A percentile compares a stretch with the other conserved stretches of the same genome.
Evolutionary conservation across 1,139 yeast genomes (phyloP).

Genomic region (Suzukiozyma palmioleophila): DNA sequence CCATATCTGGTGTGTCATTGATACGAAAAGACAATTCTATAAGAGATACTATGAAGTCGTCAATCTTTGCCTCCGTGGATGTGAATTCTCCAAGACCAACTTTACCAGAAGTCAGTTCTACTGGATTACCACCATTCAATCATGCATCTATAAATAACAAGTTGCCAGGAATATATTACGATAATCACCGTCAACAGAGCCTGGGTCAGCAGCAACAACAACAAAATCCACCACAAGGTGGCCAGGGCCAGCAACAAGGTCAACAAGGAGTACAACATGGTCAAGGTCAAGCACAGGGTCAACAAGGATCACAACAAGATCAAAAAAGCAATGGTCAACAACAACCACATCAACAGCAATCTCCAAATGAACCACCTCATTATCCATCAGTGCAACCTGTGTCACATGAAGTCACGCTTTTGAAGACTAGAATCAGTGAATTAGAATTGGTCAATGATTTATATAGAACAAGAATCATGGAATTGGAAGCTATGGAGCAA

Average conservation of each 20-base stretch:
- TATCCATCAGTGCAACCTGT: slow-evolving; percentile 6
- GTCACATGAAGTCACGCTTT: slow-evolving; percentile 44
- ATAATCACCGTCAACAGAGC: slow-evolving; percentile 1
- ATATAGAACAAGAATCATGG: slow-evolving; percentile 75
- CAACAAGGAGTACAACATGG: slow-evolving; percentile 12
- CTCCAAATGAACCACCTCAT: slow-evolving; percentile 1
- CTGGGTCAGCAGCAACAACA: slow-evolving; percentile 3
- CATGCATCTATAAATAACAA: background rate
- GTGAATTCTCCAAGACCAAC: slow-evolving; percentile 2
- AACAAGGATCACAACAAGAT: slow-evolving; percentile 8
- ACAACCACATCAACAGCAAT: slow-evolving; percentile 9
- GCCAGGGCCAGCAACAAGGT: slow-evolving; percentile 9
- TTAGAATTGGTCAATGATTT: slow-evolving; percentile 85
- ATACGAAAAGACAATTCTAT: slow-evolving; percentile 16
- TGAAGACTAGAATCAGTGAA: slow-evolving; percentile 80
- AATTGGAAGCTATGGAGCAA: slow-evolving; percentile 69
- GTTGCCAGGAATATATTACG: slow-evolving; percentile 1
- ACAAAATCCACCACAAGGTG: slow-evolving; percentile 7
- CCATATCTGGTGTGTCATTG: slow-evolving; percentile 25
- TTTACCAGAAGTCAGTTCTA: background rate
- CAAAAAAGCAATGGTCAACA: slow-evolving; percentile 1
- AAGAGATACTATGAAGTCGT: background rate
- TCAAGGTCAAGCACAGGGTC: slow-evolving; percentile 11
- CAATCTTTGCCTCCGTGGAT: slow-evolving; percentile 2
- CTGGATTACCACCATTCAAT: slow-evolving; percentile 3